Percentiles rank a stretch among this genome's conserved stretches.
phyloP scores from a whole-genome alignment of 805 yeast species.

The Blastobotrys attinorum region DNA sequence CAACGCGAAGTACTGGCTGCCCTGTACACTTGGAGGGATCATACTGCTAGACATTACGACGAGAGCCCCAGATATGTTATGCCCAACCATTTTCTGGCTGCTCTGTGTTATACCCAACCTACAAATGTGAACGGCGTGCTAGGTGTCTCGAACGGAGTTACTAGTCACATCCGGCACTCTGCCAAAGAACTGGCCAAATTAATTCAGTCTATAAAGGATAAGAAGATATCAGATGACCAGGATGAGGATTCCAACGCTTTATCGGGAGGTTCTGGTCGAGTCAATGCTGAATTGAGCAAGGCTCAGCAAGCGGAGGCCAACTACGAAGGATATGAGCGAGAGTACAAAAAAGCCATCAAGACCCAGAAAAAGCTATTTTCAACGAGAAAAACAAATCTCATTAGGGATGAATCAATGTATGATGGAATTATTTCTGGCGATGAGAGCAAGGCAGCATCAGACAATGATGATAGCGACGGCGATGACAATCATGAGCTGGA shows the following conservation, averaged over 20 bases:
- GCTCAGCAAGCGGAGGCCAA: slow-evolving; percentile 2
- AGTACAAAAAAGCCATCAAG: slow-evolving; percentile 3
- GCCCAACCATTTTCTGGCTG: slow-evolving; percentile 70
- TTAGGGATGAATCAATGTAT: too few relatives aligned
- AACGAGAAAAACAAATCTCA: too few relatives aligned
- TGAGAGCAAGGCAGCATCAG: too few relatives aligned
- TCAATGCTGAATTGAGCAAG: not conserved
- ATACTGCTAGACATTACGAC: slow-evolving; percentile 62
- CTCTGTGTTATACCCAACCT: slow-evolving; percentile 53
- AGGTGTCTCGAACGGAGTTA: slow-evolving; percentile 26
- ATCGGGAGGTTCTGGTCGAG: not conserved
- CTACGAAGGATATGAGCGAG: slow-evolving; percentile 4
- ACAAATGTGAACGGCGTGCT: slow-evolving; percentile 37
- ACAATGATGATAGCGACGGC: not conserved
- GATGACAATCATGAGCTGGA: not conserved
- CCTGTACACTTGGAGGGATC: slow-evolving; percentile 79
- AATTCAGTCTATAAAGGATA: slow-evolving; percentile 30
- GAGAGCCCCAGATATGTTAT: slow-evolving; percentile 78
- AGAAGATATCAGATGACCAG: slow-evolving; percentile 4
- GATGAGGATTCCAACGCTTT: not conserved
- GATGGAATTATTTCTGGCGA: not conserved
- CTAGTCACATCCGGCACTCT: slow-evolving; percentile 50
- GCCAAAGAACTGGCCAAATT: slow-evolving; percentile 52
- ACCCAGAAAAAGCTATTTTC: slow-evolving; percentile 1
- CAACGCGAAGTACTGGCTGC: slow-evolving; percentile 49